Conservation (phyloP, 2,329 filamentous ascomycete genomes). For the Penicillium sp. region DNA sequence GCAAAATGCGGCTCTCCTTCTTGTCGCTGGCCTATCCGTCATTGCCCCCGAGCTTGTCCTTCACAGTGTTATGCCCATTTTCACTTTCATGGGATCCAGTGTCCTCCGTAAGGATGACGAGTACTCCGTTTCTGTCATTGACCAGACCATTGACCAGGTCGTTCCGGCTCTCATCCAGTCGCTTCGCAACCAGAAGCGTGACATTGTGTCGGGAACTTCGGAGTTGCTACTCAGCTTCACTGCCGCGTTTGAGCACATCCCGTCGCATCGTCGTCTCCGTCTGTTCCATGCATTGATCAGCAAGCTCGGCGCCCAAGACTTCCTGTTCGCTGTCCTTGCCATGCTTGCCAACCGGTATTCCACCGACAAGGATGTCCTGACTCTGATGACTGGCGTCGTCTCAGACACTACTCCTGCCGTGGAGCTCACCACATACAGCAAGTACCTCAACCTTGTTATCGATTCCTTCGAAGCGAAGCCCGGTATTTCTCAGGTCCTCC, state of each 20-base stretch:
- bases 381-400: slow-evolving; percentile 73
- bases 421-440: slow-evolving; percentile 73
- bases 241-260: slow-evolving; percentile 94
- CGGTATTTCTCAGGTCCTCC: slow-evolving; percentile 67
- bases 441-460: slow-evolving; percentile 69
- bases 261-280: slow-evolving; percentile 75
- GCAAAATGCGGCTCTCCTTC: slow-evolving; percentile 83
- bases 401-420: slow-evolving; percentile 69
- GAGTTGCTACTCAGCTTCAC: slow-evolving; percentile 95
- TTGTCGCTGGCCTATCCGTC: slow-evolving; percentile 82
- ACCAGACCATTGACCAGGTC: slow-evolving; percentile 88
- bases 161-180: slow-evolving; percentile 88
- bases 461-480: slow-evolving; percentile 77
- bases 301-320: slow-evolving; percentile 81
- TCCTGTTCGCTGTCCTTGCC: slow-evolving; percentile 80
- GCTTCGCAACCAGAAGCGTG: slow-evolving; percentile 72
- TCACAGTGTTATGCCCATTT: slow-evolving; percentile 98
- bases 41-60: slow-evolving; percentile 87
- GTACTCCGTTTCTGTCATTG: slow-evolving; percentile 93
- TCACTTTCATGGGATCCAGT: slow-evolving; percentile 95
- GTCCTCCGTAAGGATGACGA: slow-evolving; percentile 91
- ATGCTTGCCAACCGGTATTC: slow-evolving; percentile 91
- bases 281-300: slow-evolving; percentile 82
- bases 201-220: slow-evolving; percentile 75
- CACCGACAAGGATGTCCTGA: slow-evolving; percentile 67